These are phyloP conservation scores for Cutaneotrichosporon sp. DNA, from an alignment of 1,284 basidiomycete genomes.

Conservation along the genomic window DNA sequence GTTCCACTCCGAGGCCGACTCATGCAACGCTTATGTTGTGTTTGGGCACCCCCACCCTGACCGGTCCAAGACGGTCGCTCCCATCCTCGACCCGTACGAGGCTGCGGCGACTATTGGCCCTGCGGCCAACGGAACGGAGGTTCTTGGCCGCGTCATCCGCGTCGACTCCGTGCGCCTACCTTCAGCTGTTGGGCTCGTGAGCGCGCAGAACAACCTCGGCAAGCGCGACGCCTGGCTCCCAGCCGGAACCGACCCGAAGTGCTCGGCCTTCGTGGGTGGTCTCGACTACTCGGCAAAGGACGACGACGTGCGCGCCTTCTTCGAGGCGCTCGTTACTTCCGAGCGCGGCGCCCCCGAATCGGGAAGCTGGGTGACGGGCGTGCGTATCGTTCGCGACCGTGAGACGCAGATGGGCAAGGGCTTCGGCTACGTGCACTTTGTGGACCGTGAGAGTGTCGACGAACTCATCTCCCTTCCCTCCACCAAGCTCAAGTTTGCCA, in stretches of 20 bases:
- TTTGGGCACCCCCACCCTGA: slow-evolving; percentile 68
- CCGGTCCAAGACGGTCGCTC: slow-evolving; percentile 60
- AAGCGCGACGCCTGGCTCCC: slow-evolving; percentile 48
- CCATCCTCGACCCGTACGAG: slow-evolving; percentile 69
- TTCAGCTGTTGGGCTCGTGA: slow-evolving; percentile 37
- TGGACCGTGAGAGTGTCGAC: slow-evolving; percentile 80
- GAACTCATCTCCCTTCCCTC: slow-evolving; percentile 76
- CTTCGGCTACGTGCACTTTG: slow-evolving; percentile 89
- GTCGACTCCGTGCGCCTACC: slow-evolving; percentile 65
- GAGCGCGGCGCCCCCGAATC: slow-evolving; percentile 64
- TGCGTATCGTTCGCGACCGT: slow-evolving; percentile 84
- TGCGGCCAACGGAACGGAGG: slow-evolving; percentile 68
- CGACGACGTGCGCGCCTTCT: slow-evolving; percentile 81
- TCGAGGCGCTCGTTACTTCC: slow-evolving; percentile 71
- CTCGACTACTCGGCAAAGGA: slow-evolving; percentile 90
- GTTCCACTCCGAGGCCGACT: slow-evolving; percentile 68
- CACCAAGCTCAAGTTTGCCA: slow-evolving; percentile 77
- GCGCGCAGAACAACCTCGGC: slow-evolving; percentile 41
- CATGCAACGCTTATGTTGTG: slow-evolving; percentile 81
- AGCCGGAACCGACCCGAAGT: slow-evolving; percentile 66
- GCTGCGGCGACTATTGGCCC: slow-evolving; percentile 65
- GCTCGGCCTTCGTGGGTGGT: slow-evolving; percentile 86
- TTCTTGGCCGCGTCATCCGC: slow-evolving; percentile 71
- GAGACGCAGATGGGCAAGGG: slow-evolving; percentile 97
- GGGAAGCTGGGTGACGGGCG: slow-evolving; percentile 70